phyloP scores from a whole-genome alignment of 257 asterid genomes.

The Anisodus acutangulus region DNA sequence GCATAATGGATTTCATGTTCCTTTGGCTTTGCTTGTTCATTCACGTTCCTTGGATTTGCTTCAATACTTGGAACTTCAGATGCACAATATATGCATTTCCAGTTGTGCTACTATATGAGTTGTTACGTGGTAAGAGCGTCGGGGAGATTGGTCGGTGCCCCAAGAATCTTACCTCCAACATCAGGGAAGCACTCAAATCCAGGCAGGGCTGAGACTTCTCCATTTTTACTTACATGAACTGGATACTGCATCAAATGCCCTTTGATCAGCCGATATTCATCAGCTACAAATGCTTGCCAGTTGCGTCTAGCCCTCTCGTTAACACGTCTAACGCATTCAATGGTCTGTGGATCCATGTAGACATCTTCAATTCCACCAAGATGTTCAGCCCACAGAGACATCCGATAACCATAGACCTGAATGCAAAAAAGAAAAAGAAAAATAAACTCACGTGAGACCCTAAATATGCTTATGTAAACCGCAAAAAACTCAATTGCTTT shows the following conservation, averaged over 20 bases:
- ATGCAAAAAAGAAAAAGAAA: background rate
- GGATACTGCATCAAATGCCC: constrained; percentile 84
- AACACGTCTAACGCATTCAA: constrained; percentile 58
- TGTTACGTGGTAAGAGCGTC: constrained; percentile 83
- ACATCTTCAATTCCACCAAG: constrained; percentile 47
- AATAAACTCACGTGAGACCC: background rate
- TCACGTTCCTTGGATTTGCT: constrained; percentile 4
- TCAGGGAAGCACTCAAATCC: constrained; percentile 73
- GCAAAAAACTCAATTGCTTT: background rate
- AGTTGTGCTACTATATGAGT: background rate
- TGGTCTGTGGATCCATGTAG: constrained; percentile 56
- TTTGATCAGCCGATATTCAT: constrained; percentile 51
- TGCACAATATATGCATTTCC: constrained; percentile 20
- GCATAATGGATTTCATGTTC: background rate
- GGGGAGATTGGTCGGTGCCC: constrained; percentile 76
- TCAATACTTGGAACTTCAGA: background rate
- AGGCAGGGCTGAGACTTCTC: constrained; percentile 60
- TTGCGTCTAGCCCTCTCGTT: constrained; percentile 71
- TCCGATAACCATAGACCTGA: constrained; percentile 80
- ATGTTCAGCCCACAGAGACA: constrained; percentile 94
- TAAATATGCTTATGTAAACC: background rate
- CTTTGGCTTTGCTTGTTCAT: background rate
- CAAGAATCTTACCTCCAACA: constrained; percentile 76
- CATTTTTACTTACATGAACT: constrained; percentile 47
- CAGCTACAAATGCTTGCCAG: constrained; percentile 62